phyloP scores from a whole-genome alignment of 2,329 filamentous ascomycete genomes.

The Fusarium multiceps region DNA sequence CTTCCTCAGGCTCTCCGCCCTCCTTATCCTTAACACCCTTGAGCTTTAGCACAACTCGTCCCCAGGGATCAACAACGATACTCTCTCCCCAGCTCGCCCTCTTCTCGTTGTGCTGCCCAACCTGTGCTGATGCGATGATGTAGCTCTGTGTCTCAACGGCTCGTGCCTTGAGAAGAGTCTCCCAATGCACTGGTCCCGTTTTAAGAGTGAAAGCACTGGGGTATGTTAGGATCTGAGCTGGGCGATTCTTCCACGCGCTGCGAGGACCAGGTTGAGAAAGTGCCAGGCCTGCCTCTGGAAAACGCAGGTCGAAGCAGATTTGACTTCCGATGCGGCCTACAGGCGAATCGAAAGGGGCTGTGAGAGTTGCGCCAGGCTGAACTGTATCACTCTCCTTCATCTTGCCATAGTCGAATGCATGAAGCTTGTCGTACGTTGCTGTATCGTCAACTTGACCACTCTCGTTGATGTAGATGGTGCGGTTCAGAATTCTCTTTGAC shows the following conservation, averaged over 20 bases:
- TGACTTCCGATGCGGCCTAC: conserved; percentile 81
- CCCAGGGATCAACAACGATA: conserved; percentile 90
- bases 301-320: conserved; percentile 93
- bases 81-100: conserved; percentile 86
- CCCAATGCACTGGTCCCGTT: conserved; percentile 89
- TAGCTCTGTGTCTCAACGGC: conserved; percentile 92
- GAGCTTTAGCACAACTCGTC: conserved; percentile 74
- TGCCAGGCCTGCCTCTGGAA: conserved; percentile 78
- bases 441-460: conserved; percentile 56
- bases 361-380: conserved; percentile 72
- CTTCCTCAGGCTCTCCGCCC: conserved; percentile 54
- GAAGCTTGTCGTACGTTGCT: conserved; percentile 82
- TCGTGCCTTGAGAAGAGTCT: conserved; percentile 78
- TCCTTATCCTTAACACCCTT: conserved; percentile 65
- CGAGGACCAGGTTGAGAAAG: conserved; percentile 61
- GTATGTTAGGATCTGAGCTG: conserved; percentile 82
- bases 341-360: conserved; percentile 76
- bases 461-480: conserved; percentile 63
- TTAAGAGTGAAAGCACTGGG: conserved; percentile 91
- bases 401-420: conserved; percentile 80
- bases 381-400: conserved; percentile 68
- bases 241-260: conserved; percentile 48
- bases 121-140: conserved; percentile 86
- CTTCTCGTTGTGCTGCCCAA: conserved; percentile 77
- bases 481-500: conserved; percentile 59